Evolutionary conservation across 1,139 yeast species (phyloP).

Genomic region (Geotrichum restrictum): DNA sequence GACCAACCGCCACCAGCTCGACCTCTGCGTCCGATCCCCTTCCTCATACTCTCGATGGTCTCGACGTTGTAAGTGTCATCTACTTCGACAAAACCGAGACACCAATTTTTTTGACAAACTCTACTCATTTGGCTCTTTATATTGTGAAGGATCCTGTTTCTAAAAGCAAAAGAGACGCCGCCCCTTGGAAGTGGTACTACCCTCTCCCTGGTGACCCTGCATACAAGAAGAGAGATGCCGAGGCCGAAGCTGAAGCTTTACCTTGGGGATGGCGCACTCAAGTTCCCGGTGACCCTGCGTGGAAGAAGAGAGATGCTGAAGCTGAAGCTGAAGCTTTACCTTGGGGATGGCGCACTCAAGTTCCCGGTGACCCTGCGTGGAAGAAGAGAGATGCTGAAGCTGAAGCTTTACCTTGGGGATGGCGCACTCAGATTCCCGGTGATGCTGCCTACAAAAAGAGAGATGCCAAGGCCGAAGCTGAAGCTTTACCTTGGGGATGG

Average conservation of each 20-base stretch:
- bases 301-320: conserved; percentile 9
- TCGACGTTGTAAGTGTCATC: conserved; percentile 6
- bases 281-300: conserved; percentile 14
- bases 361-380: conserved; percentile 15
- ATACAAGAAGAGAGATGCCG: conserved; percentile 11
- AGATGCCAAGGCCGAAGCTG: too few species aligned
- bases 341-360: conserved; percentile 10
- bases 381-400: conserved; percentile 10
- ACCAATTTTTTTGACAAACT: conserved; percentile 6
- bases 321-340: background rate
- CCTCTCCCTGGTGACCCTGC: conserved; percentile 17
- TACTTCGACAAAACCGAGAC: conserved; percentile 1
- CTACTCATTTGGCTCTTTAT: conserved; percentile 10
- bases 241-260: background rate
- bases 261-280: conserved; percentile 12
- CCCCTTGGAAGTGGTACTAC: conserved; percentile 12
- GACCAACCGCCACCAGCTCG: background rate
- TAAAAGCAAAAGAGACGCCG: conserved; percentile 3
- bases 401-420: conserved; percentile 13
- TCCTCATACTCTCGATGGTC: conserved; percentile 10
- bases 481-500: conserved; percentile 10
- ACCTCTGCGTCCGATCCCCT: conserved; percentile 4
- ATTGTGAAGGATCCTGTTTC: background rate
- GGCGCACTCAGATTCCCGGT: conserved; percentile 8
- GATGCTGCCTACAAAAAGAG: conserved; percentile 1